Conservation (phyloP, 1,139 yeast species). For the Suzukiozyma palmioleophila region DNA sequence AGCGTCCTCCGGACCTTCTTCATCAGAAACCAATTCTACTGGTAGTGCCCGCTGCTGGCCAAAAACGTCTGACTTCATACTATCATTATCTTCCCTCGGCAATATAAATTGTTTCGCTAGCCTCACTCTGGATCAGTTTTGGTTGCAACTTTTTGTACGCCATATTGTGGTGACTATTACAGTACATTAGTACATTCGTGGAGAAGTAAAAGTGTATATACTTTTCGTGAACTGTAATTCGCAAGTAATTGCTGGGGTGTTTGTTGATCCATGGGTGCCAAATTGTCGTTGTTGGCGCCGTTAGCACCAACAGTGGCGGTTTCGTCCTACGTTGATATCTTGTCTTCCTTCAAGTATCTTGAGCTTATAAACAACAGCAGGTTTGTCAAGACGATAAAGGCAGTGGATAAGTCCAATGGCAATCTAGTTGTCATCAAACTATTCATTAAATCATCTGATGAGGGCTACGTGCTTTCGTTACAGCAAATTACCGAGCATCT, state of each 20-base stretch:
- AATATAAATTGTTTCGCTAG: no score
- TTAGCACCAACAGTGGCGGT: conserved; percentile 90
- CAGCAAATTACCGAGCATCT: conserved; percentile 29
- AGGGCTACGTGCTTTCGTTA: conserved; percentile 33
- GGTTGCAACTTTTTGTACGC: no score
- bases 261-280: conserved; percentile 64
- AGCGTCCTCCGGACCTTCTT: conserved; percentile 8
- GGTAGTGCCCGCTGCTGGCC: conserved; percentile 26
- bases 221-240: no score
- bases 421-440: conserved; percentile 68
- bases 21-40: conserved; percentile 6
- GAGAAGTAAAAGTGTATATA: no score
- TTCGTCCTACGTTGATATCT: conserved; percentile 81
- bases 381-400: conserved; percentile 81
- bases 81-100: not conserved
- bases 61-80: conserved; percentile 12
- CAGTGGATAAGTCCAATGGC: conserved; percentile 60
- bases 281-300: conserved; percentile 80
- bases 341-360: conserved; percentile 69
- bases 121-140: no score
- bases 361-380: conserved; percentile 71
- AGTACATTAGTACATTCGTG: no score
- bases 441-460: conserved; percentile 67
- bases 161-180: no score
- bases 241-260: no score